These are phyloP conservation scores for Aphelidium insulamus DNA, from an alignment of 371 early-diverging fungal genomes.

Conservation along the genomic window DNA sequence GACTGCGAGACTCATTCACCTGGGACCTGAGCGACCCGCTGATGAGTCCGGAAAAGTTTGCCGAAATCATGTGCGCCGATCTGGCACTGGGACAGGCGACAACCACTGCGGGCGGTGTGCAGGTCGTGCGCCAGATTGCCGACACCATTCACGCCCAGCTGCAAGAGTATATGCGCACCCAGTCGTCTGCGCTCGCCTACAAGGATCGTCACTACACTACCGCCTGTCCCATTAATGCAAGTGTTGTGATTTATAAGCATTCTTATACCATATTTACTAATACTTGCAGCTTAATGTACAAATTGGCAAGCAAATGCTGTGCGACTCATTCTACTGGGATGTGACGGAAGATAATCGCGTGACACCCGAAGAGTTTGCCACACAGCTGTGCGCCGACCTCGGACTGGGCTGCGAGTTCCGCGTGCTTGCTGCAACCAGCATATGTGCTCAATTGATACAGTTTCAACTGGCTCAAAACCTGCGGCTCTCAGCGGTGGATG, in stretches of 20 bases:
- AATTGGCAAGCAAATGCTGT: slow-evolving; percentile 11
- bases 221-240: too few species aligned
- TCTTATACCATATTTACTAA: too few species aligned
- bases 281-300: slow-evolving; percentile 14
- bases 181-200: too few species aligned
- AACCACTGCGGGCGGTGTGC: slow-evolving; percentile 8
- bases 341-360: slow-evolving; percentile 6
- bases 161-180: too few species aligned
- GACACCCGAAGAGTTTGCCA: slow-evolving; percentile 19
- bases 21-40: slow-evolving; percentile 21
- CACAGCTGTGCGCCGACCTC: slow-evolving; percentile 11
- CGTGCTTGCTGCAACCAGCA: slow-evolving; percentile 12
- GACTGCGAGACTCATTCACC: slow-evolving; percentile 16
- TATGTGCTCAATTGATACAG: slow-evolving; percentile 13
- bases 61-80: slow-evolving; percentile 17
- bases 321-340: slow-evolving; percentile 25
- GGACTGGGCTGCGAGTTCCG: slow-evolving; percentile 20
- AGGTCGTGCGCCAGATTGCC: not conserved
- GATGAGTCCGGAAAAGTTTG: slow-evolving; percentile 21
- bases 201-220: too few species aligned
- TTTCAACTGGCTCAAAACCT: not conserved
- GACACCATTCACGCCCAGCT: not conserved
- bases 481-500: slow-evolving; percentile 4
- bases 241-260: too few species aligned
- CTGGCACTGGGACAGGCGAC: slow-evolving; percentile 12